Conservation (phyloP, 2,329 filamentous ascomycete genomes). For the Ophiosphaerella korrae region DNA sequence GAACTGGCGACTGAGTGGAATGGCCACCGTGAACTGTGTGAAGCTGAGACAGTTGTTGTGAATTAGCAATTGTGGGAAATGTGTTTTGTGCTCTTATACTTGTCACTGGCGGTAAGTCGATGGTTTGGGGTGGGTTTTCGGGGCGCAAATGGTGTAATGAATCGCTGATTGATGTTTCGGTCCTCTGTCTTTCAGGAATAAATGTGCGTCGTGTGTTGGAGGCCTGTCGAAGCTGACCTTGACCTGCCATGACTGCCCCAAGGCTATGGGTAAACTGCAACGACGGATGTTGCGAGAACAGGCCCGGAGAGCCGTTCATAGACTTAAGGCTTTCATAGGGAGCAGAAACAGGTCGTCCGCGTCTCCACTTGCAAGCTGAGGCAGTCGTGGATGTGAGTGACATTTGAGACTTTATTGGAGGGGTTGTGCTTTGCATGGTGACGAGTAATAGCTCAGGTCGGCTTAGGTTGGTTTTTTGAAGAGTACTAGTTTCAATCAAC, state of each 20-base stretch:
- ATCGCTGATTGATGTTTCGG: background rate
- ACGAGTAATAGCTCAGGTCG: background rate
- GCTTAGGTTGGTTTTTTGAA: background rate
- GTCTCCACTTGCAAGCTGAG: conserved; percentile 23
- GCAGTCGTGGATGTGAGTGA: conserved; percentile 6
- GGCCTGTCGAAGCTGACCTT: background rate
- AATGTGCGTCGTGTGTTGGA: conserved; percentile 5
- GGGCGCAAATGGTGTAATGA: conserved; percentile 5
- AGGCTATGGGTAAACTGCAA: background rate
- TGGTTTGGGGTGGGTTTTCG: conserved; percentile 7
- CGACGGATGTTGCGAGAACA: background rate
- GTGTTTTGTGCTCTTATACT: background rate
- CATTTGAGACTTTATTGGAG: conserved; percentile 3
- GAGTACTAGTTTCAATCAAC: background rate
- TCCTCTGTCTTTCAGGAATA: background rate
- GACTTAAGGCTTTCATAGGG: conserved; percentile 5
- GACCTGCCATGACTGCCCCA: background rate
- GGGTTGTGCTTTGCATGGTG: conserved; percentile 11
- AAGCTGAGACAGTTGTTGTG: no score
- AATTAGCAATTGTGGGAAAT: no score
- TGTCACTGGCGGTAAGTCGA: conserved; percentile 14
- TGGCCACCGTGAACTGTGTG: no score
- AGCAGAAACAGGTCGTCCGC: conserved; percentile 21
- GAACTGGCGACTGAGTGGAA: no score
- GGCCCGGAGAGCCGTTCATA: background rate